phyloP scores from a whole-genome alignment of 2,329 filamentous ascomycete genomes.

The Monosporascus sp. region DNA sequence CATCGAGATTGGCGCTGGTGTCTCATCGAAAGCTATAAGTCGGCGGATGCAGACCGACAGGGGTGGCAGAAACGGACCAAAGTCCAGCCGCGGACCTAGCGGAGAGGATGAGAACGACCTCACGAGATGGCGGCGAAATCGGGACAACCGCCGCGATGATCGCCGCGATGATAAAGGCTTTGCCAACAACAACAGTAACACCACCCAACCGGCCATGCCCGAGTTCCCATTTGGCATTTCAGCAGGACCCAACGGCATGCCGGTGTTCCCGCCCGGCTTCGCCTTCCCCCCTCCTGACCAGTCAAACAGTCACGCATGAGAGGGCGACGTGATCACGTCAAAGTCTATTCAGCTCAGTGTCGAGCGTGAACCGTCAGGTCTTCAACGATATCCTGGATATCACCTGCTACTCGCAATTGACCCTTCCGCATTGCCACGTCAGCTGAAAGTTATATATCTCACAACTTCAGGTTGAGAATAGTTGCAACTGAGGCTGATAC shows the following conservation, averaged over 20 bases:
- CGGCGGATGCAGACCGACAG: conserved; percentile 66
- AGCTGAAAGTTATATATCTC: background rate
- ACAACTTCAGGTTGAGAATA: background rate
- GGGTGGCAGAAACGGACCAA: conserved; percentile 59
- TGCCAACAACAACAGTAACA: conserved; percentile 13
- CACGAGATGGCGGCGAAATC: conserved; percentile 23
- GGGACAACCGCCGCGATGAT: conserved; percentile 12
- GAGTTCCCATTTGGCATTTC: conserved; percentile 39
- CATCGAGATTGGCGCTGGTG: conserved; percentile 95
- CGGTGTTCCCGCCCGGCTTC: conserved; percentile 43
- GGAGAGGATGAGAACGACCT: conserved; percentile 23
- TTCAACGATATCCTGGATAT: background rate
- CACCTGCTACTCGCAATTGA: background rate
- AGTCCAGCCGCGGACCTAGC: conserved; percentile 47
- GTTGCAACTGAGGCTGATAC: background rate
- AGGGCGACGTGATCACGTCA: background rate
- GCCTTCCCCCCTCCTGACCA: conserved; percentile 31
- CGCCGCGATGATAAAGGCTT: conserved; percentile 20
- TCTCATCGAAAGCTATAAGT: conserved; percentile 84
- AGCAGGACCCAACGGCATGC: conserved; percentile 44
- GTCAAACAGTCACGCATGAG: conserved; percentile 6
- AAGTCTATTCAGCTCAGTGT: background rate
- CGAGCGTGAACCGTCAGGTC: background rate
- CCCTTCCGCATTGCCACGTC: background rate
- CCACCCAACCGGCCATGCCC: conserved; percentile 24